Evolutionary conservation across 768 basidiomycete species (phyloP).

Genomic region (Leucocoprinus birnbaumii): DNA sequence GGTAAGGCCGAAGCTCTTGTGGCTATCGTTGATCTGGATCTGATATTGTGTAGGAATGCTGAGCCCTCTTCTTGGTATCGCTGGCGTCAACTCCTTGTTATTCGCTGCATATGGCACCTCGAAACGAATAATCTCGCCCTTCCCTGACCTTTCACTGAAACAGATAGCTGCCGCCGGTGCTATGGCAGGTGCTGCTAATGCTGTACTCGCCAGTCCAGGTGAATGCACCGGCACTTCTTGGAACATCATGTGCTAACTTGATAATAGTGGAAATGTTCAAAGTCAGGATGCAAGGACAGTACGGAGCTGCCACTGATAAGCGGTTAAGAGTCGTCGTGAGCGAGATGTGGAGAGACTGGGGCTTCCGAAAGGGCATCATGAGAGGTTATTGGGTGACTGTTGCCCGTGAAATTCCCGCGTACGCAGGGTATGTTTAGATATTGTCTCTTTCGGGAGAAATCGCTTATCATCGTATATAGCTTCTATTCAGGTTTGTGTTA

Average conservation of each 20-base stretch:
- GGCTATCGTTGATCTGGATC: background rate
- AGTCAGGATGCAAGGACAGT: constrained; percentile 96
- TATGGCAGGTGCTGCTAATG: constrained; percentile 91
- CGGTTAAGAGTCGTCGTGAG: constrained; percentile 63
- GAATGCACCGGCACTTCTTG: constrained; percentile 11
- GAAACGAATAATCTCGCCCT: constrained; percentile 83
- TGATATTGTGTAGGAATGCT: constrained; percentile 66
- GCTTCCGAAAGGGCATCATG: constrained; percentile 88
- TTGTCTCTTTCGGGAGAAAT: background rate
- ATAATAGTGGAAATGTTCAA: constrained; percentile 93
- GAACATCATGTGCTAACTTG: background rate
- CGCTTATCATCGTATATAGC: constrained; percentile 28
- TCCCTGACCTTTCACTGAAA: constrained; percentile 73
- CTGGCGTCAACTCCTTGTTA: constrained; percentile 93
- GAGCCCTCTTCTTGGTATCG: constrained; percentile 87
- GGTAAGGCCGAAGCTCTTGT: constrained; percentile 40
- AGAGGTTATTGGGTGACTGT: constrained; percentile 98
- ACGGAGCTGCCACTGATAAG: constrained; percentile 79
- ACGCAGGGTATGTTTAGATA: constrained; percentile 60
- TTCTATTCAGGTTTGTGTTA: constrained; percentile 65
- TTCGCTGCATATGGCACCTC: constrained; percentile 90
- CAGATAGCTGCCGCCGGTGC: constrained; percentile 84
- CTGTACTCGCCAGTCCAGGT: constrained; percentile 91
- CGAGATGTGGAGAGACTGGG: constrained; percentile 88
- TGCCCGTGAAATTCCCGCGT: constrained; percentile 92